phyloP scores from a whole-genome alignment of 2,329 filamentous ascomycete genomes.

The Pestalotiopsis sp. region DNA sequence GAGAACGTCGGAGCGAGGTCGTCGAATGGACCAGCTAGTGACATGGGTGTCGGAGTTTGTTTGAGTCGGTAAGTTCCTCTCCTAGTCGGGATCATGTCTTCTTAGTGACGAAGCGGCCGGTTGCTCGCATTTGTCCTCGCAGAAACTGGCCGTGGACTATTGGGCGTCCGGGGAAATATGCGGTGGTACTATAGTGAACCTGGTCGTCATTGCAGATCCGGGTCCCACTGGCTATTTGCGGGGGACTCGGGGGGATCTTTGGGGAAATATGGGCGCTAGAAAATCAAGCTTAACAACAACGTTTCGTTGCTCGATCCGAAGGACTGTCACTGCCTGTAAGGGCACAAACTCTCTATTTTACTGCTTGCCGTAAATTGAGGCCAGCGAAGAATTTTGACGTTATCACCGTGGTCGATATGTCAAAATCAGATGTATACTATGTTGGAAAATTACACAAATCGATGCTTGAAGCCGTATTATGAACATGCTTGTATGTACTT shows the following conservation, averaged over 20 bases:
- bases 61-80: background rate
- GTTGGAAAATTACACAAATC: no score
- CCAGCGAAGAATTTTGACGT: background rate
- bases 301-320: background rate
- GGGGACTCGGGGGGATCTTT: background rate
- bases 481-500: no score
- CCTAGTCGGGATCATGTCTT: background rate
- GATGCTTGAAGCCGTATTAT: no score
- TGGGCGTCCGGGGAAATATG: slow-evolving; percentile 6
- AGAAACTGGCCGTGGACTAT: background rate
- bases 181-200: slow-evolving; percentile 6
- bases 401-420: no score
- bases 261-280: background rate
- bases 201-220: slow-evolving; percentile 2
- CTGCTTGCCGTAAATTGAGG: background rate
- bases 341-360: background rate
- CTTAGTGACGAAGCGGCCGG: background rate
- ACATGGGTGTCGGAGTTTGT: slow-evolving; percentile 9
- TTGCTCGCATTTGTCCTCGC: slow-evolving; percentile 9
- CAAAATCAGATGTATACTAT: no score
- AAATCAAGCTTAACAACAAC: background rate
- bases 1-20: background rate
- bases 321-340: background rate
- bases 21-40: background rate
- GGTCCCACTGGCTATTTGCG: background rate